phyloP scores from a whole-genome alignment of 352 stramenopile genomes.

The Phytophthora pini region DNA sequence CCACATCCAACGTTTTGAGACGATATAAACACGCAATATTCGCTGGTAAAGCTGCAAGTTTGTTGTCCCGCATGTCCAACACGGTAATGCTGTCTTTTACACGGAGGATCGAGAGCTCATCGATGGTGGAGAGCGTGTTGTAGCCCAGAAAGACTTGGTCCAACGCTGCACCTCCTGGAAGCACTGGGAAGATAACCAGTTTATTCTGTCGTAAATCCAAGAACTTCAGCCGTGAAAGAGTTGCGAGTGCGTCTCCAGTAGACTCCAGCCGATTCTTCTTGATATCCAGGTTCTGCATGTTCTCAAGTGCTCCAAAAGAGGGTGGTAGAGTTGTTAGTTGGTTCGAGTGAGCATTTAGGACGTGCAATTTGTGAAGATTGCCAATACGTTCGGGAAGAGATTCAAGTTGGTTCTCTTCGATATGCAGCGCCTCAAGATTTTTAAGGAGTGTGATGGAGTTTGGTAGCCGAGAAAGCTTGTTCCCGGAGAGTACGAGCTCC shows the following conservation, averaged over 20 bases:
- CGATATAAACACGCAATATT: constrained; percentile 62
- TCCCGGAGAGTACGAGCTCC: constrained; percentile 65
- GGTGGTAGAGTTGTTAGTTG: constrained; percentile 54
- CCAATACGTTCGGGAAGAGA: constrained; percentile 59
- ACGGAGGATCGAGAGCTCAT: constrained; percentile 64
- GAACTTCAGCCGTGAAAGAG: constrained; percentile 60
- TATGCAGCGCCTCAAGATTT: constrained; percentile 59
- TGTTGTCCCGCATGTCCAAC: constrained; percentile 86
- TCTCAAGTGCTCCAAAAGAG: constrained; percentile 52
- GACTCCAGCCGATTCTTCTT: constrained; percentile 81
- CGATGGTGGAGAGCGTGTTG: constrained; percentile 65
- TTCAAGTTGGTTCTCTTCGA: constrained; percentile 72
- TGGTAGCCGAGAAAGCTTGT: constrained; percentile 66
- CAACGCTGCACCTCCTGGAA: constrained; percentile 61
- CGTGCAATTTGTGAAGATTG: constrained; percentile 62
- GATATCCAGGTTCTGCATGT: constrained; percentile 73
- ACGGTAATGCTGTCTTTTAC: constrained; percentile 76
- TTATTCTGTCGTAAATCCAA: constrained; percentile 81
- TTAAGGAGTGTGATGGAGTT: constrained; percentile 53
- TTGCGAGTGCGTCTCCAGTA: constrained; percentile 46
- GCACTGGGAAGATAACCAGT: constrained; percentile 60
- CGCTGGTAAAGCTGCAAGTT: constrained; percentile 58
- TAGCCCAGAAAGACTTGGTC: constrained; percentile 86
- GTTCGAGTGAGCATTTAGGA: constrained; percentile 68
- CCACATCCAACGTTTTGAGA: constrained; percentile 84